Evolutionary conservation across 306 rosid genomes (phyloP).

Genomic region (Alnus rubra): DNA sequence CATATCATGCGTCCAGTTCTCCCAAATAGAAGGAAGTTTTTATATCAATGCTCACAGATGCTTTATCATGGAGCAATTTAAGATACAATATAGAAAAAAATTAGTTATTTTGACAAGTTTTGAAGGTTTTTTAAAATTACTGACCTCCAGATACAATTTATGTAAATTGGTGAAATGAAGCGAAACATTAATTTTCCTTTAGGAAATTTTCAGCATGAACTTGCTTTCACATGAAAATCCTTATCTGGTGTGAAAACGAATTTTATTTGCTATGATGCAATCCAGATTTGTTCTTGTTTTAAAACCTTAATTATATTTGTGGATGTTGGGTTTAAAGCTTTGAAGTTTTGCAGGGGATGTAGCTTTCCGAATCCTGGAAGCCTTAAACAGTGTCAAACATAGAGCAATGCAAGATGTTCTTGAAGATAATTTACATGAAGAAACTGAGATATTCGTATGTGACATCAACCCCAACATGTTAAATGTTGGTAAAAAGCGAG

Average conservation of each 20-base stretch:
- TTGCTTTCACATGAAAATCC: neutral
- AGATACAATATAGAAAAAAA: conserved; percentile 5
- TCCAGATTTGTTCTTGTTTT: conserved; percentile 6
- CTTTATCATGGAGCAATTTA: neutral
- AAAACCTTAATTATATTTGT: neutral
- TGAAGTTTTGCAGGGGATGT: conserved; percentile 75
- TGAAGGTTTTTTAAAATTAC: neutral
- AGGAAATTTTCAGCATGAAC: neutral
- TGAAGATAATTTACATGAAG: conserved; percentile 58
- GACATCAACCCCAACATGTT: conserved; percentile 91
- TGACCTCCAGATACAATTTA: neutral
- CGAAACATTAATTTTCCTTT: neutral
- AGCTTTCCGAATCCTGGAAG: conserved; percentile 85
- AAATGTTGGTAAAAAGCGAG: conserved; percentile 76
- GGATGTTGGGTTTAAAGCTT: conserved; percentile 12
- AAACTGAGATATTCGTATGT: conserved; percentile 77
- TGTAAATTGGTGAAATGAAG: neutral
- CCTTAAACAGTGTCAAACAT: conserved; percentile 60
- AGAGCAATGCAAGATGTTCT: conserved; percentile 56
- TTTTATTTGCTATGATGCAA: conserved; percentile 3
- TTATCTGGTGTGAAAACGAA: neutral
- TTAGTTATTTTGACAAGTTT: conserved; percentile 13
- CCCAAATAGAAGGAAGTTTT: neutral
- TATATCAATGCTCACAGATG: neutral
- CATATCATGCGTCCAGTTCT: neutral